Percentiles rank a stretch among this genome's conserved stretches.
phyloP scores from a whole-genome alignment of 1,139 yeast species.

The Kazachstania sp. region DNA sequence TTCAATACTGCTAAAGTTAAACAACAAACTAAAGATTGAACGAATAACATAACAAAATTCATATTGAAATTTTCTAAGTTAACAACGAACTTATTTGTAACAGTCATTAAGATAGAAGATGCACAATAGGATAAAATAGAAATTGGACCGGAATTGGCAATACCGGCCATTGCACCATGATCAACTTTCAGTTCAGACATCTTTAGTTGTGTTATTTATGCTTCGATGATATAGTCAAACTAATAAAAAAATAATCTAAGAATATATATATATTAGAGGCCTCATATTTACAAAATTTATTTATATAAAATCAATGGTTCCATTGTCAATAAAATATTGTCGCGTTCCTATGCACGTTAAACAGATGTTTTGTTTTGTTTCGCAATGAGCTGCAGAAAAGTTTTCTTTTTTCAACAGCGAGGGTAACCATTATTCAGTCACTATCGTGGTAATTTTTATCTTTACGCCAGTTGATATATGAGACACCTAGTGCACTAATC shows the following conservation, averaged over 20 bases:
- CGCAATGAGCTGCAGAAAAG: too few species aligned
- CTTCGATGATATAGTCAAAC: too few species aligned
- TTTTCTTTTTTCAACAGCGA: background rate
- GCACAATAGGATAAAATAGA: constrained; percentile 83
- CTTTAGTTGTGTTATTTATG: background rate
- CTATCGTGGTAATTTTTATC: constrained; percentile 13
- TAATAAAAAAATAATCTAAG: too few species aligned
- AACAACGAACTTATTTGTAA: constrained; percentile 89
- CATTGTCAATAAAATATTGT: too few species aligned
- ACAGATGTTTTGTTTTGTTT: too few species aligned
- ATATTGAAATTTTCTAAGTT: constrained; percentile 77
- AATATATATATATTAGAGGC: background rate
- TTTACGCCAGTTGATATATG: constrained; percentile 16
- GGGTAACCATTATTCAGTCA: constrained; percentile 21
- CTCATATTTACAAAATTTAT: background rate
- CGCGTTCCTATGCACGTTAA: too few species aligned
- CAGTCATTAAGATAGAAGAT: constrained; percentile 95
- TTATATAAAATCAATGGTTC: too few species aligned
- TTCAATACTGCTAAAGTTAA: constrained; percentile 64
- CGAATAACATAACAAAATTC: constrained; percentile 78
- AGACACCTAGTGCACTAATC: constrained; percentile 19
- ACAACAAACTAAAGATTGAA: constrained; percentile 77
- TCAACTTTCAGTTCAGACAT: constrained; percentile 29
- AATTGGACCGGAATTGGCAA: constrained; percentile 76
- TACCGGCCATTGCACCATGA: constrained; percentile 26